phyloP scores from a whole-genome alignment of 371 early-diverging fungal genomes.

The Apophysomyces variabilis region DNA sequence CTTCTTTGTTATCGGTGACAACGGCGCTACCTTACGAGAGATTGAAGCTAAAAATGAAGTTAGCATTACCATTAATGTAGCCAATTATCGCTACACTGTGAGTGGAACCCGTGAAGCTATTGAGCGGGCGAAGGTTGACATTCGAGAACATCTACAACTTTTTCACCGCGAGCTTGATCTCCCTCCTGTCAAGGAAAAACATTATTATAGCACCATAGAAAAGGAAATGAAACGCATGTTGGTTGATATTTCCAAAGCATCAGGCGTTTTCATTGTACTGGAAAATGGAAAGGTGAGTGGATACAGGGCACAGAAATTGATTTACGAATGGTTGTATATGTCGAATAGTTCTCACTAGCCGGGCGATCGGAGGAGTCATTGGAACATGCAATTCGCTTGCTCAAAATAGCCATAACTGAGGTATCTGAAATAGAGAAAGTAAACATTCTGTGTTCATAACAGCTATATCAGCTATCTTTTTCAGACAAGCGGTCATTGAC shows the following conservation, averaged over 20 bases:
- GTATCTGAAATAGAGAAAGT: slow-evolving; percentile 14
- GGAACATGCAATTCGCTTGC: slow-evolving; percentile 29
- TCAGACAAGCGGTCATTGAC: slow-evolving; percentile 26
- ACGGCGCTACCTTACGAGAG: slow-evolving; percentile 31
- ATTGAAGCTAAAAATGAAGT: slow-evolving; percentile 37
- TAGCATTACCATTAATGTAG: slow-evolving; percentile 31
- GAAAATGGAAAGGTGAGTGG: slow-evolving; percentile 27
- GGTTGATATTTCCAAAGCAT: slow-evolving; percentile 33
- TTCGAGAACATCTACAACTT: slow-evolving; percentile 22
- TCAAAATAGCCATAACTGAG: slow-evolving; percentile 31
- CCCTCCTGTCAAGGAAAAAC: slow-evolving; percentile 11
- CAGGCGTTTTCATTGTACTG: slow-evolving; percentile 29
- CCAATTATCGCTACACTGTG: slow-evolving; percentile 23
- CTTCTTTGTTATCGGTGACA: slow-evolving; percentile 43
- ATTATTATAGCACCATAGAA: neutral
- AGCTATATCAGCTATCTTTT: slow-evolving; percentile 19
- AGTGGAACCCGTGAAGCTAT: slow-evolving; percentile 29
- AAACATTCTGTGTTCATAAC: neutral
- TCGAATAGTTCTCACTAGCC: slow-evolving; percentile 30
- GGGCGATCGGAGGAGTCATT: slow-evolving; percentile 24
- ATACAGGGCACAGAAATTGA: neutral
- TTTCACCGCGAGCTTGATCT: slow-evolving; percentile 17
- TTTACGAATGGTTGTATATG: neutral
- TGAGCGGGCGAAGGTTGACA: slow-evolving; percentile 25
- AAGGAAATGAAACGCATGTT: slow-evolving; percentile 17